Base-by-base conservation (phyloP, 805 yeast species). In the Clavispora santaluciae region DNA sequence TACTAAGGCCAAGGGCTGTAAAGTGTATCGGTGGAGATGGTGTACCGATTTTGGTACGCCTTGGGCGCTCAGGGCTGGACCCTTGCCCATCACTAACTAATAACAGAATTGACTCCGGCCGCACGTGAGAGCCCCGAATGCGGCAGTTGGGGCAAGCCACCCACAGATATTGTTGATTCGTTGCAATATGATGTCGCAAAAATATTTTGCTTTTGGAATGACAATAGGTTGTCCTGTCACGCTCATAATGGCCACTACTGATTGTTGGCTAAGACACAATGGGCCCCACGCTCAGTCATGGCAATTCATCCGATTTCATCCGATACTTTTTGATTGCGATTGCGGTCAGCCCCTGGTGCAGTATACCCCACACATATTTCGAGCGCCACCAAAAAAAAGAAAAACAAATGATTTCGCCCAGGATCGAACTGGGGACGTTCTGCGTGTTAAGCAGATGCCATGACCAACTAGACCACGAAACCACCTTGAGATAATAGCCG, bases 401-500 rank as follows among this genome's bases (percentile, higher is more conserved):
- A 26, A 36, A 46, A 41, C 35, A 43, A 45, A 39, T 89, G 96
- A 89, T 85, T 87, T 81, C 86, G 89, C 96, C 96, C 97, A 90
- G 97, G 97, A 88, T 91, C 96, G 97, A 91, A 91, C 97, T 89
- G 96, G 97, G 96, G 97, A 91, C 96, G 91, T 87, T 86, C 93
- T 88, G 96, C 96, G 96, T 89, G 96, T 90, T 87, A 89, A 87
- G 96, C 96, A 89, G 93, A 86, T 86, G 96, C 95, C 96, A 89
- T 89, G 79, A 90, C 96, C 96, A 72, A 89, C 96, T 89, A 89
- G 96, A 89, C 96, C 96, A 89, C 88, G 54, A 42, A 50, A 50
- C 53, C 54, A 29, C 16, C 36, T 38, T 33, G 36, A 12, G 11
- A 22, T 7, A 22, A 22, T 22, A 22, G n/a, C n/a, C n/a, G n/a